A percentile compares a stretch with the other conserved stretches of the same genome.
Evolutionary conservation across 129 eudicot species (phyloP).

Genomic region (Chrysanthemum makinoi): DNA sequence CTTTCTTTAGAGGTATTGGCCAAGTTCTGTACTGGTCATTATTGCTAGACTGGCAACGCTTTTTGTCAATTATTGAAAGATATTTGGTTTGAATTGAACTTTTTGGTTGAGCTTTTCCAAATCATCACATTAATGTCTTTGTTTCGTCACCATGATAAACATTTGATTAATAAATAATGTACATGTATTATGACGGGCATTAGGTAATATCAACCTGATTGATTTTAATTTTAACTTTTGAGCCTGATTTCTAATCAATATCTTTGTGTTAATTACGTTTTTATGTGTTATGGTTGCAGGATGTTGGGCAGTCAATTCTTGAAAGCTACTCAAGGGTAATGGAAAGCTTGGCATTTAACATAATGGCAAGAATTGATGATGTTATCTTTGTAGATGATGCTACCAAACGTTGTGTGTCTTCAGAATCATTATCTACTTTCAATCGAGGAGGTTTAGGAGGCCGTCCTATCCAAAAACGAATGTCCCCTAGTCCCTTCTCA

Average conservation of each 20-base stretch:
- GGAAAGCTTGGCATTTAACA: slow-evolving; percentile 57
- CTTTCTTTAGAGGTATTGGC: neutral
- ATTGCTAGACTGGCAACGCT: neutral
- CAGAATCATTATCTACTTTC: slow-evolving; percentile 58
- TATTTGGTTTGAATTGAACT: neutral
- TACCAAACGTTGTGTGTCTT: slow-evolving; percentile 44
- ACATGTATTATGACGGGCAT: no score
- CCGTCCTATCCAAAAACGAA: slow-evolving; percentile 69
- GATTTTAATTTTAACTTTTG: no score
- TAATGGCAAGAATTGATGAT: slow-evolving; percentile 55
- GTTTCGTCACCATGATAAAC: neutral
- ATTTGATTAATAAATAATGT: neutral
- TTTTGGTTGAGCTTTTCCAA: neutral
- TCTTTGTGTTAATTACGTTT: neutral
- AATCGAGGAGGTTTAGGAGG: slow-evolving; percentile 73
- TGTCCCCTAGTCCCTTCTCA: slow-evolving; percentile 90
- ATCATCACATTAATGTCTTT: neutral
- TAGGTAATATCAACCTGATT: neutral
- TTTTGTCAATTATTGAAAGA: neutral
- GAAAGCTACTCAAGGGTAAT: slow-evolving; percentile 67
- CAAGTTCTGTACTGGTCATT: neutral
- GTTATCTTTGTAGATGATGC: slow-evolving; percentile 65
- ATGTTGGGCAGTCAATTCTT: slow-evolving; percentile 57
- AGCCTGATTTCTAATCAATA: neutral
- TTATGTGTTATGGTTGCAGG: slow-evolving; percentile 24